phyloP scores from a whole-genome alignment of 2,329 filamentous ascomycete species.

The Cylindrodendrum hubeiense region DNA sequence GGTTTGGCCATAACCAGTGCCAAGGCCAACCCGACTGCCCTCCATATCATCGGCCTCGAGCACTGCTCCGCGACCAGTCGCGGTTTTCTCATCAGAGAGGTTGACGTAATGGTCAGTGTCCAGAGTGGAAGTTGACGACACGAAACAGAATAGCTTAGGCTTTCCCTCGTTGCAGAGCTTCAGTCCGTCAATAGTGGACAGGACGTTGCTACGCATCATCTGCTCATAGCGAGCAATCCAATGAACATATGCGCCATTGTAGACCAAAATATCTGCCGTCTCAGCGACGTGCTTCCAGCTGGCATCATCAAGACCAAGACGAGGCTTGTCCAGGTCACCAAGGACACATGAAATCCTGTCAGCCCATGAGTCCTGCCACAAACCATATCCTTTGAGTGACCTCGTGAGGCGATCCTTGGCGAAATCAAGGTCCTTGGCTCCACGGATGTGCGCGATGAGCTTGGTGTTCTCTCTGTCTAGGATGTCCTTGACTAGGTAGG shows the following conservation, averaged over 20 bases:
- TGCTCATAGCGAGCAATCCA: slow-evolving; percentile 85
- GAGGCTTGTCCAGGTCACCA: slow-evolving; percentile 80
- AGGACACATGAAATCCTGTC: slow-evolving; percentile 74
- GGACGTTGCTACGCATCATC: slow-evolving; percentile 80
- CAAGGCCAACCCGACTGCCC: slow-evolving; percentile 80
- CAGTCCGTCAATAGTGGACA: slow-evolving; percentile 81
- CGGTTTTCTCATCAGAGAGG: slow-evolving; percentile 66
- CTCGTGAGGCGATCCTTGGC: slow-evolving; percentile 75
- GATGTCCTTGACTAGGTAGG: slow-evolving; percentile 82
- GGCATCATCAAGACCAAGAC: slow-evolving; percentile 76
- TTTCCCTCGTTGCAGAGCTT: slow-evolving; percentile 81
- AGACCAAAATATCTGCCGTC: slow-evolving; percentile 78
- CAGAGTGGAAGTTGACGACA: slow-evolving; percentile 82
- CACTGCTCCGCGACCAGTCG: slow-evolving; percentile 74
- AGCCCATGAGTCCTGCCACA: slow-evolving; percentile 81
- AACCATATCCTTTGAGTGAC: slow-evolving; percentile 80
- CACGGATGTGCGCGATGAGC: slow-evolving; percentile 81
- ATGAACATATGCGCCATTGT: slow-evolving; percentile 87
- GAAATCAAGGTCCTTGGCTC: slow-evolving; percentile 69
- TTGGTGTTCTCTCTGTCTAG: slow-evolving; percentile 57
- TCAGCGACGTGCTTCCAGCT: slow-evolving; percentile 75
- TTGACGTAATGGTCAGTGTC: slow-evolving; percentile 86
- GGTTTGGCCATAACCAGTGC: slow-evolving; percentile 89
- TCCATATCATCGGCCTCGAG: slow-evolving; percentile 82
- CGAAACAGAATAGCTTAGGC: slow-evolving; percentile 82